Base-by-base conservation (phyloP, 371 early-diverging fungal genomes). In the Mucor racemosus region DNA sequence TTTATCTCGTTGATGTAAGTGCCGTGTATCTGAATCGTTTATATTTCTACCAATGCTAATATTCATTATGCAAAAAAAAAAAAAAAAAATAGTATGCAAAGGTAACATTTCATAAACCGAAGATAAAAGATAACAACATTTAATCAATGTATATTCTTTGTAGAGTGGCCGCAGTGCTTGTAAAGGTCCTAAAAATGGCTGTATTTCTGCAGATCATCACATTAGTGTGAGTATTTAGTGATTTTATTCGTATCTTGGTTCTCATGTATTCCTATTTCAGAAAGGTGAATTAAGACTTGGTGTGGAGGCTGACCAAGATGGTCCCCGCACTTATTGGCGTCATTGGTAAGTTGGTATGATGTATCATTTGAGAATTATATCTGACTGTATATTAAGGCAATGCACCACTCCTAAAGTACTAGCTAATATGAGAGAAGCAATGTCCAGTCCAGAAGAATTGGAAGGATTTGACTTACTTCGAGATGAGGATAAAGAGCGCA, bases 321-420 rank as follows among this genome's bases (percentile, higher is more conserved):
- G 56, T 39, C 48, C 38, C 19, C 26, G 26, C 26, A 26, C 26
- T 26, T 26, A 26, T 11, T 74, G 75, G 75, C 67, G 64, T 26
- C 75, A 74, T 46, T 74, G 75, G 75, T 71, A 66, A 56, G 34
- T 14, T 19, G 15, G 35, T 31, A 42, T 34, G 13, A 1, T n/a
- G 15, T 35, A 33, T 33, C 35, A 7, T 33, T 8, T 35, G 3
- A 6, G 11, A 35, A 17, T n/a, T 17, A 7, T 6, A 42, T 2
- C 4, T 14, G 19, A 41, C 19, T 17, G 13, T 36, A 41, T 17
- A 35, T 15, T 13, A 21, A 73, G 74, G 74, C 44, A 33, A 21
- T 74, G 75, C 46, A 64, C 64, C 34, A 71, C 75, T 3, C 48
- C 67, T 7, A 67, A 64, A 41, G 75, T 74, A 1, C 55, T 74